phyloP scores from a whole-genome alignment of 2,329 filamentous ascomycete genomes.

The Botrytis medusae region DNA sequence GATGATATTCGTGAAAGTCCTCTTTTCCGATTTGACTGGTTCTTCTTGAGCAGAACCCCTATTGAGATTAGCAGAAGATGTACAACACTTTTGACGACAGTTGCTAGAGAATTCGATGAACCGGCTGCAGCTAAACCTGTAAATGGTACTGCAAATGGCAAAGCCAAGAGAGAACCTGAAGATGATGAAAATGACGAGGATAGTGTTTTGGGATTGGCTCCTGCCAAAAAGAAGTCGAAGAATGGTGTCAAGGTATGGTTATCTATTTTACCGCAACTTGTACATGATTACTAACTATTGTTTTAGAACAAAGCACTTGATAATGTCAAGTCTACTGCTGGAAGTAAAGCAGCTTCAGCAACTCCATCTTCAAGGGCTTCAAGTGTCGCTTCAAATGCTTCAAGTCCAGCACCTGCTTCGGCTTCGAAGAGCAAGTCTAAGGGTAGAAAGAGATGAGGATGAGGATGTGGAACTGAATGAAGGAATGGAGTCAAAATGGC shows the following conservation, averaged over 20 bases:
- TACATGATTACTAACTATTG: constrained; percentile 22
- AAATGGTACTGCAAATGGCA: constrained; percentile 61
- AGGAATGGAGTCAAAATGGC: neutral
- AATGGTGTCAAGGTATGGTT: constrained; percentile 68
- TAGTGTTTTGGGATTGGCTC: constrained; percentile 73
- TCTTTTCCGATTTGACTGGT: constrained; percentile 98
- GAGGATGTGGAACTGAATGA: neutral
- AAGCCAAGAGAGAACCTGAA: constrained; percentile 70
- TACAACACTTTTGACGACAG: constrained; percentile 89
- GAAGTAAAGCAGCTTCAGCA: constrained; percentile 73
- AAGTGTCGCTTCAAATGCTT: constrained; percentile 77
- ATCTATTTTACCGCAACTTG: neutral
- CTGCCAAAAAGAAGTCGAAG: constrained; percentile 94
- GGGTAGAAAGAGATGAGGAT: constrained; percentile 51
- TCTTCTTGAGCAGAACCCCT: constrained; percentile 92
- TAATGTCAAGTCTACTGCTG: constrained; percentile 70
- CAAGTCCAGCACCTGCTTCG: constrained; percentile 46
- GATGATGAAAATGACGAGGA: constrained; percentile 86
- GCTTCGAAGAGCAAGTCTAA: constrained; percentile 47
- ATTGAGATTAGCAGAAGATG: constrained; percentile 90
- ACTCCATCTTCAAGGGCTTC: constrained; percentile 75
- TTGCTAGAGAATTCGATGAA: constrained; percentile 91
- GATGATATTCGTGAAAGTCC: constrained; percentile 95
- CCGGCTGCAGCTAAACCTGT: constrained; percentile 48
- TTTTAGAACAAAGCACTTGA: constrained; percentile 88